Evolutionary conservation across 192 early-diverging fungal genomes (phyloP).

Genomic region (Coemansia sp.): DNA sequence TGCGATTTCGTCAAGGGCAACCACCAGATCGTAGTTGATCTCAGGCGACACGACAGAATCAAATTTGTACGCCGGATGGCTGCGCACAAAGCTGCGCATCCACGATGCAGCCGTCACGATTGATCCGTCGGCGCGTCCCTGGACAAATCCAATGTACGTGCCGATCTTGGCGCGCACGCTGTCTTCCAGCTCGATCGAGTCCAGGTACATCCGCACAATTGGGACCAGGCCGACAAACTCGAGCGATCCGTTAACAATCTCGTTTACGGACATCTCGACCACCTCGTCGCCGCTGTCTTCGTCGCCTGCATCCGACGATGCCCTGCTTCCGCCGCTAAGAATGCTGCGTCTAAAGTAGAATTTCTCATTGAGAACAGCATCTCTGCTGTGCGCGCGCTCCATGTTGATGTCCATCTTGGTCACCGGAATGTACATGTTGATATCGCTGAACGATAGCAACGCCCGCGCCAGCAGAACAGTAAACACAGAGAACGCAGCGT

Average conservation of each 20-base stretch:
- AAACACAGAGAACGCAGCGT: slow-evolving; percentile 94
- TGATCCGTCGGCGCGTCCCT: slow-evolving; percentile 77
- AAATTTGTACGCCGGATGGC: slow-evolving; percentile 83
- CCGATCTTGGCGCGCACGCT: slow-evolving; percentile 71
- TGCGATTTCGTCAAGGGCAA: slow-evolving; percentile 48
- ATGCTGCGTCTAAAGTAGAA: slow-evolving; percentile 92
- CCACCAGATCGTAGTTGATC: slow-evolving; percentile 85
- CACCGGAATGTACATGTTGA: slow-evolving; percentile 96
- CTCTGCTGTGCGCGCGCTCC: slow-evolving; percentile 79
- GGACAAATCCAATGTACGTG: slow-evolving; percentile 78
- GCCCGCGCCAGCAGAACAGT: slow-evolving; percentile 88
- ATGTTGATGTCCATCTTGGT: slow-evolving; percentile 97
- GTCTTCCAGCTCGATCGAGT: slow-evolving; percentile 69
- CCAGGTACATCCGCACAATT: slow-evolving; percentile 83
- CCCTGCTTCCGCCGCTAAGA: slow-evolving; percentile 27
- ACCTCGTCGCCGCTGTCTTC: slow-evolving; percentile 49
- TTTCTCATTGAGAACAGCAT: slow-evolving; percentile 77
- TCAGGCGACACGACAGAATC: slow-evolving; percentile 85
- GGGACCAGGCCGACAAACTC: slow-evolving; percentile 83
- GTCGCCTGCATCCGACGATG: not conserved
- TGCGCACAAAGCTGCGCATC: slow-evolving; percentile 85
- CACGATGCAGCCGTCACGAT: slow-evolving; percentile 87
- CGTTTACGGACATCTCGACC: slow-evolving; percentile 80
- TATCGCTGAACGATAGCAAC: slow-evolving; percentile 76
- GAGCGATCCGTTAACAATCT: slow-evolving; percentile 86